Base-by-base conservation (phyloP, 441 rosid species). In the Gossypium schwendimanii region DNA sequence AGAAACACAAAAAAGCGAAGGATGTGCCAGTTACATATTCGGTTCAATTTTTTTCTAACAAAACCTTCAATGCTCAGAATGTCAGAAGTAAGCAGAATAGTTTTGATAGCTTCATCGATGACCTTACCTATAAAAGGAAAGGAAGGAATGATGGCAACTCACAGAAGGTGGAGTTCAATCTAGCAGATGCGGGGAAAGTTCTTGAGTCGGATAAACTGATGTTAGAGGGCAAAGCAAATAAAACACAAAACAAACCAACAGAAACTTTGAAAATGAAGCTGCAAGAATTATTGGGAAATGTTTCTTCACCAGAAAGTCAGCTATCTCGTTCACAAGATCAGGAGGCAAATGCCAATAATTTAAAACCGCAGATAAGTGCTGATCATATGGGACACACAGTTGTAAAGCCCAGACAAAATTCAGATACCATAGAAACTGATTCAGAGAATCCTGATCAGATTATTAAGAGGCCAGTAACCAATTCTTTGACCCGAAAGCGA, bases 361-460 rank as follows among this genome's bases (percentile, higher is more conserved):
- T 68, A 45, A 82, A 73, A 79, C 74, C 77, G 54, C 72, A 77
- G 69, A 72, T 81, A 71, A 75, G 60, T 52, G 74, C 73, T 70
- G 77, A 76, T 60, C 71, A 70, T 75, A 72, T 72, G 17, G 70
- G 53, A 63, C 83, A 76, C 71, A 74, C 71, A 69, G 73, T 20
- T 78, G 69, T 71, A 79, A 87, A 78, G 75, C 88, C 80, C 60
- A 73, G 79, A 68, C 86, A 84, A 73, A 76, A 74, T 78, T 88
- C 98, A 73, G 99, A 94, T 77, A 81, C 94, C 26, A 87, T 91
- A 67, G 97, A 94, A 87, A 83, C 89, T 57, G 98, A 89, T 83
- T 87, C 97, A 69, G 94, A 88, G 73, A 82, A 78, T 80, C 91
- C 90, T 64, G 82, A 78, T 70, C 75, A 55, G 77, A 75, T 76